Percentiles rank a stretch among this genome's conserved stretches.
Evolutionary conservation across 371 early-diverging fungal species (phyloP).

Genomic region (Saksenaea vasiformis): DNA sequence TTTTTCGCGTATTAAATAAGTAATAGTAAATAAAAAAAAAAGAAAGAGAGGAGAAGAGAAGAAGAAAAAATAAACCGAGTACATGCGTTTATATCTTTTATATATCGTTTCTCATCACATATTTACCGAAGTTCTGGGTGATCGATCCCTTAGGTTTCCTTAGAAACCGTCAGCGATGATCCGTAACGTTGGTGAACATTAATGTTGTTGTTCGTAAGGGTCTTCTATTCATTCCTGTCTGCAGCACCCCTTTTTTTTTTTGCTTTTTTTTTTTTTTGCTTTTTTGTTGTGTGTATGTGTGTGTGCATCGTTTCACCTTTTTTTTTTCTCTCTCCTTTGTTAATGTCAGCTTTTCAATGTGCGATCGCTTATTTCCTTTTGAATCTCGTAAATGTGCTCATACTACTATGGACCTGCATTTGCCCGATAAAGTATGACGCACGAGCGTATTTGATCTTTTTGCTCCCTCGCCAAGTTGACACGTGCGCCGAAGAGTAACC

Average conservation of each 20-base stretch:
- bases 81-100: constrained; percentile 4
- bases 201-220: not conserved
- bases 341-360: not conserved
- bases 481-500: not conserved
- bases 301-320: no score
- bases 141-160: not conserved
- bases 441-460: not conserved
- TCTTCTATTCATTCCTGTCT: not conserved
- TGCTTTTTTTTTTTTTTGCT: not conserved
- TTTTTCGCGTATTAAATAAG: constrained; percentile 1
- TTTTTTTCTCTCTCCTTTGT: not conserved
- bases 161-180: not conserved
- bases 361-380: not conserved
- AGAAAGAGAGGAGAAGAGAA: constrained; percentile 1
- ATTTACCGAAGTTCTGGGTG: not conserved
- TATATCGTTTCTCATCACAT: not conserved
- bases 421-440: constrained; percentile 1
- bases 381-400: not conserved
- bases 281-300: not conserved
- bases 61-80: not conserved
- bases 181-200: not conserved
- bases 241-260: not conserved
- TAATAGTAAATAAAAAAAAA: constrained; percentile 1
- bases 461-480: not conserved
- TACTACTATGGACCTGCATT: not conserved